A percentile compares a stretch with the other conserved stretches of the same genome.
phyloP scores from a whole-genome alignment of 2,329 filamentous ascomycete species.

The Cladosporium cucumerinum region DNA sequence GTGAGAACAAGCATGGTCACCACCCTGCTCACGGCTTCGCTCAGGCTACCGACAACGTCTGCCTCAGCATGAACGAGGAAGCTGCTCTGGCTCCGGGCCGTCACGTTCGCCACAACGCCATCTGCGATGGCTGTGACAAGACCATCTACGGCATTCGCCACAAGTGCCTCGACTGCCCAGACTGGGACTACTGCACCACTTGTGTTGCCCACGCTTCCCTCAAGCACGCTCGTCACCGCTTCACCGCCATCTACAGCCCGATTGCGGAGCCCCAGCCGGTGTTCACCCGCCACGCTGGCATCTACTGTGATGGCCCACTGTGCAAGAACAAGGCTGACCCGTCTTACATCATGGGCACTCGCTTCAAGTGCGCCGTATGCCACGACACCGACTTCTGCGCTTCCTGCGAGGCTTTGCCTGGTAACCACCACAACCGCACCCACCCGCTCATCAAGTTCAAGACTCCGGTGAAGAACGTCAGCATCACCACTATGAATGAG shows the following conservation, averaged over 20 bases:
- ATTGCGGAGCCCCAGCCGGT: slow-evolving; percentile 47
- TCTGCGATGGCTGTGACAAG: slow-evolving; percentile 92
- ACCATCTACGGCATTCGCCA: slow-evolving; percentile 84
- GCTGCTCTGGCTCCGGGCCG: slow-evolving; percentile 74
- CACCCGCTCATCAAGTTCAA: slow-evolving; percentile 97
- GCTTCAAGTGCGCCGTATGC: slow-evolving; percentile 97
- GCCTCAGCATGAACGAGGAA: slow-evolving; percentile 59
- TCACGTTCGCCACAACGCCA: slow-evolving; percentile 76
- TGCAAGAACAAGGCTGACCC: slow-evolving; percentile 58
- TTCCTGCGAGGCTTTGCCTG: slow-evolving; percentile 83
- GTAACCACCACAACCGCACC: slow-evolving; percentile 85
- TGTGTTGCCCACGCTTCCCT: slow-evolving; percentile 67
- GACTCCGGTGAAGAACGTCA: slow-evolving; percentile 83
- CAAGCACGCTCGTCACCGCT: slow-evolving; percentile 79
- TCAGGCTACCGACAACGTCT: slow-evolving; percentile 61
- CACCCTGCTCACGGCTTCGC: slow-evolving; percentile 82
- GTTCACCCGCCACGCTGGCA: slow-evolving; percentile 68
- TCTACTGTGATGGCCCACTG: slow-evolving; percentile 91
- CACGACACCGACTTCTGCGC: slow-evolving; percentile 93
- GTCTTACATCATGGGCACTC: slow-evolving; percentile 71
- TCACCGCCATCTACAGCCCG: slow-evolving; percentile 80
- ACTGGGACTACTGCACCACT: slow-evolving; percentile 89
- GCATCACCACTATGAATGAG: slow-evolving; percentile 79
- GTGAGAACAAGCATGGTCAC: slow-evolving; percentile 76
- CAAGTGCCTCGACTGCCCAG: slow-evolving; percentile 95